These are phyloP conservation scores for Acanthamoeba triangularis DNA, from an alignment of 208 protist species.

Conservation along the genomic window DNA sequence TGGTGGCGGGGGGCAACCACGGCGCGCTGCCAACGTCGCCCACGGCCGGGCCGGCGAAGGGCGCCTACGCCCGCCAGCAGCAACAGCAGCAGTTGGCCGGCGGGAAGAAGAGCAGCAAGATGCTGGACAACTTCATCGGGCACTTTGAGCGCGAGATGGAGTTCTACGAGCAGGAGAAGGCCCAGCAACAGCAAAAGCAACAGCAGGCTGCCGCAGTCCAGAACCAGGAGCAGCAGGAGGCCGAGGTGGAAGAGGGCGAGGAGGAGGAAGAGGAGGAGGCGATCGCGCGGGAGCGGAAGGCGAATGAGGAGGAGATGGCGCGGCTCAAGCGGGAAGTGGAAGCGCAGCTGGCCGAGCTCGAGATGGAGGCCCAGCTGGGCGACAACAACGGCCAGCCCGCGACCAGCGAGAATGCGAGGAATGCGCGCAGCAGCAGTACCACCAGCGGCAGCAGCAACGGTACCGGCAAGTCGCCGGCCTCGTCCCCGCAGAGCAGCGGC, in stretches of 20 bases:
- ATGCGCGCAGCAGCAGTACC: no score
- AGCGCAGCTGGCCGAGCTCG: constrained; percentile 2
- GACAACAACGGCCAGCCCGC: no score
- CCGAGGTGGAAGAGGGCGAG: background rate
- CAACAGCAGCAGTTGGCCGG: background rate
- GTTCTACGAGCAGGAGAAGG: constrained; percentile 18
- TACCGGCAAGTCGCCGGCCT: no score
- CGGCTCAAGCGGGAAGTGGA: constrained; percentile 4
- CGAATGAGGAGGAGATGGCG: background rate
- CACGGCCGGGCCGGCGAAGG: background rate
- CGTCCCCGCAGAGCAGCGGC: no score
- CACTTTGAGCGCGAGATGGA: constrained; percentile 66
- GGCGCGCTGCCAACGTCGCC: background rate
- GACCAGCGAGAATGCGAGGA: no score
- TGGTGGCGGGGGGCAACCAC: background rate
- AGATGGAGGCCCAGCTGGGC: background rate
- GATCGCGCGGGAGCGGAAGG: background rate
- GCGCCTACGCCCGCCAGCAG: background rate
- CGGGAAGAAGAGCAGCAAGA: background rate
- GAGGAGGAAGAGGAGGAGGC: background rate
- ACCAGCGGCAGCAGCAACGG: no score
- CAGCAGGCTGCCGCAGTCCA: background rate
- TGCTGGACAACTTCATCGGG: constrained; percentile 17
- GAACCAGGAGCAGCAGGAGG: background rate
- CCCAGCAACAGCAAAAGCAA: background rate